Conservation (phyloP, 225 moss, liverwort and hornwort genomes). For the Neckera pumila region DNA sequence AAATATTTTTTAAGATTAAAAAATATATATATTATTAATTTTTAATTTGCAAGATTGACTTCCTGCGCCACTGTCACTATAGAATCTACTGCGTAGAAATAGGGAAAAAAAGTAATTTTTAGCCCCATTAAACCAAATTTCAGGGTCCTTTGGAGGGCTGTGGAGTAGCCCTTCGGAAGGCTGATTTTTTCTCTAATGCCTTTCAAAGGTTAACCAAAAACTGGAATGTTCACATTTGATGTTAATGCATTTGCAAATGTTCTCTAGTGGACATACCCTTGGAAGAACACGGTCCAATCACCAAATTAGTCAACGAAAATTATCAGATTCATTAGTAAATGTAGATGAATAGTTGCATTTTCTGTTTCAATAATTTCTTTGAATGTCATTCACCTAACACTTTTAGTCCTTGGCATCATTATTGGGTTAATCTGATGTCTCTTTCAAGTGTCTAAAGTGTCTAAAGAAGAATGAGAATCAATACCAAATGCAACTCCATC, state of each 20-base stretch:
- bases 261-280: not conserved
- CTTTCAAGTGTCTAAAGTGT: not conserved
- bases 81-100: too few species aligned
- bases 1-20: too few species aligned
- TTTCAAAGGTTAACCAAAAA: fast-evolving
- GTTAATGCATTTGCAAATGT: not conserved
- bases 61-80: too few species aligned
- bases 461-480: fast-evolving
- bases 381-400: not conserved
- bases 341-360: not conserved
- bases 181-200: too few species aligned
- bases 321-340: fast-evolving
- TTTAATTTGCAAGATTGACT: too few species aligned
- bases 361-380: not conserved
- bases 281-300: fast-evolving
- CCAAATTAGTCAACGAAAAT: not conserved
- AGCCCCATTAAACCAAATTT: too few species aligned
- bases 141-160: too few species aligned
- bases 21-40: too few species aligned
- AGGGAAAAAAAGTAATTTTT: too few species aligned
- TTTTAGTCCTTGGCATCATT: not conserved
- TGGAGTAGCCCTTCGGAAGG: too few species aligned
- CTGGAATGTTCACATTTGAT: not conserved
- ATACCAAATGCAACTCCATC: not conserved
- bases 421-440: not conserved